A percentile compares a stretch with the other conserved stretches of the same genome.
phyloP scores from a whole-genome alignment of 2,329 filamentous ascomycete genomes.

The Aureobasidium pullulans region DNA sequence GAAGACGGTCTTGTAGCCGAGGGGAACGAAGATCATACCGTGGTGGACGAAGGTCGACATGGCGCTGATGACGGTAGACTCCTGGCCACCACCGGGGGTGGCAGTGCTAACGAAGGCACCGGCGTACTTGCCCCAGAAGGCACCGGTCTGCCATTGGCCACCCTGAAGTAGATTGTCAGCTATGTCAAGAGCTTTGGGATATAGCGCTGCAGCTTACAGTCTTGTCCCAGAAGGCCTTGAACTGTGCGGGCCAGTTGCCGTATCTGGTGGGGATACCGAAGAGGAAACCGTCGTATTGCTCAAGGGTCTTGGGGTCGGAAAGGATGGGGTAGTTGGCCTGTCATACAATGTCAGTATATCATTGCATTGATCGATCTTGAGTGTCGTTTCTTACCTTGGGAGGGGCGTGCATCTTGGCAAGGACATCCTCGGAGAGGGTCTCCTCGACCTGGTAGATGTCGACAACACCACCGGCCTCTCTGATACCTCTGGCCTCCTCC shows the following conservation, averaged over 20 bases:
- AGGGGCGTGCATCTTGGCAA: constrained; percentile 86
- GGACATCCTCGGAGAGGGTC: constrained; percentile 76
- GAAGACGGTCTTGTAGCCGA: constrained; percentile 83
- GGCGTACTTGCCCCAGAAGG: constrained; percentile 68
- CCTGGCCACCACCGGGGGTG: constrained; percentile 81
- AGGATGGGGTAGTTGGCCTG: constrained; percentile 7
- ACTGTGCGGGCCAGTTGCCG: constrained; percentile 91
- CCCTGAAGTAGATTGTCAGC: constrained; percentile 28
- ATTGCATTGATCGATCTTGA: constrained; percentile 43
- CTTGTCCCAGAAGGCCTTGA: constrained; percentile 89
- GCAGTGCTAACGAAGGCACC: constrained; percentile 88
- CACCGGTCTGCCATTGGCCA: constrained; percentile 70
- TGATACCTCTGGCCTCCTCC: constrained; percentile 84
- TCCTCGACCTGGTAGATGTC: constrained; percentile 84
- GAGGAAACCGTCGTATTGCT: constrained; percentile 75
- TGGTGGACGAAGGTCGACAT: constrained; percentile 88
- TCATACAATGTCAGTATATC: neutral
- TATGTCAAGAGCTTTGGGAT: neutral
- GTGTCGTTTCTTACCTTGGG: constrained; percentile 57
- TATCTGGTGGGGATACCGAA: constrained; percentile 93
- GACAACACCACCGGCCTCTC: constrained; percentile 73
- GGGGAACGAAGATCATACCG: constrained; percentile 91
- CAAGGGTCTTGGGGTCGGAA: constrained; percentile 7
- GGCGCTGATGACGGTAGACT: constrained; percentile 71
- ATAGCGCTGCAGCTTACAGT: constrained; percentile 43